A percentile compares a stretch with the other conserved stretches of the same genome.
These are phyloP conservation scores for Petunia hybrid DNA, from an alignment of 305 asterid species.

Conservation along the genomic window DNA sequence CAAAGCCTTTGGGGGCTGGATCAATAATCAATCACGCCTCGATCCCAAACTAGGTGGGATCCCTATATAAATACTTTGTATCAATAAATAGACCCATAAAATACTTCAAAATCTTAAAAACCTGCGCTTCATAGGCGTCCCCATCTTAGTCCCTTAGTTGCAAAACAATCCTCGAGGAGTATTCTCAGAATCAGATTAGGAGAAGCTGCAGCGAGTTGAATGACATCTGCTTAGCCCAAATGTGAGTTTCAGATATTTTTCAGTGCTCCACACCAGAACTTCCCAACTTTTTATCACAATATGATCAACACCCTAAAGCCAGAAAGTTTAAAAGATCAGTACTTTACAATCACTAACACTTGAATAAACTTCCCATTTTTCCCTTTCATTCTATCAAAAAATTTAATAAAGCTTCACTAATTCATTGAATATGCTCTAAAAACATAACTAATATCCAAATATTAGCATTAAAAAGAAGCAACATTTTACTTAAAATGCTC, in stretches of 20 bases:
- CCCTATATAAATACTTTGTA: not conserved
- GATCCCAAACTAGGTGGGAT: not conserved
- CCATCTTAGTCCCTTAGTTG: conserved; percentile 36
- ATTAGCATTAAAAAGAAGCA: no score
- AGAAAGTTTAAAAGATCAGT: conserved; percentile 17
- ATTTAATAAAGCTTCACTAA: not conserved
- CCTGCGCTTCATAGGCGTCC: conserved; percentile 39
- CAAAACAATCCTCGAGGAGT: not conserved
- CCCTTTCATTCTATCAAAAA: not conserved
- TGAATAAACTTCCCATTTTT: conserved; percentile 1
- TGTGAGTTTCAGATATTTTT: not conserved
- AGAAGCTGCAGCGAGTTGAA: conserved; percentile 19
- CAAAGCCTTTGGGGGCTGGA: no score
- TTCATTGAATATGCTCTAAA: not conserved
- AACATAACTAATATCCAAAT: no score
- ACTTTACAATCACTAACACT: conserved; percentile 20
- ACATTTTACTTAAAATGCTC: no score
- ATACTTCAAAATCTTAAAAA: not conserved
- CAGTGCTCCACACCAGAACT: not conserved
- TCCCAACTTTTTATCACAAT: not conserved
- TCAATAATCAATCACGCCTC: not conserved
- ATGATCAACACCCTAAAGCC: not conserved
- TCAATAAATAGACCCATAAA: not conserved
- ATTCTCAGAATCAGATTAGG: conserved; percentile 21
- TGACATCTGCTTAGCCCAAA: conserved; percentile 26